A percentile compares a stretch with the other conserved stretches of the same genome.
Conservation (phyloP, 78 protist species). For the Tieghemostelium lacteum region DNA sequence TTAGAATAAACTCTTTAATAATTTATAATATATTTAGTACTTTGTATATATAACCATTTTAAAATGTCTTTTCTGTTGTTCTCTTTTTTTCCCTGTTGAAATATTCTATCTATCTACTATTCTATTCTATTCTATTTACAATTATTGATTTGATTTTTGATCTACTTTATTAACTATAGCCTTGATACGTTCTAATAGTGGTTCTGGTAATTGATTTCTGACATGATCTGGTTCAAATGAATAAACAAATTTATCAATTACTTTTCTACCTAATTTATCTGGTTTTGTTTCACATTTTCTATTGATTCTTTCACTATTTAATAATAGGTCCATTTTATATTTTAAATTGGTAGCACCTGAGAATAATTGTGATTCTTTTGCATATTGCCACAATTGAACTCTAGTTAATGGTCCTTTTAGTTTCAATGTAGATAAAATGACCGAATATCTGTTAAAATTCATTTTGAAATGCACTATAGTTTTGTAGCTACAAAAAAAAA, state of each 20-base stretch:
- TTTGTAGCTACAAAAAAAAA: not conserved
- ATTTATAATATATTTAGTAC: too few relatives aligned
- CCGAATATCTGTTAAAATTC: slow-evolving; percentile 35
- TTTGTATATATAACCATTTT: too few relatives aligned
- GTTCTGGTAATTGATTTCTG: not conserved
- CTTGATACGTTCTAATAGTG: not conserved
- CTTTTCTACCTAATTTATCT: not conserved
- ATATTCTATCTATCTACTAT: too few relatives aligned
- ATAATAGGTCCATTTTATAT: not conserved
- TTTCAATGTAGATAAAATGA: slow-evolving; percentile 21
- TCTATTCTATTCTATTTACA: too few relatives aligned
- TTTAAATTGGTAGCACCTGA: slow-evolving; percentile 12
- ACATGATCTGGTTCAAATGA: not conserved
- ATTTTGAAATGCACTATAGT: not conserved
- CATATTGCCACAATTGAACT: slow-evolving; percentile 6
- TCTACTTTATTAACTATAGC: not conserved
- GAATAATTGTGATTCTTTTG: not conserved
- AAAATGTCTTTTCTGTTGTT: too few relatives aligned
- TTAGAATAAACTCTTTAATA: too few relatives aligned
- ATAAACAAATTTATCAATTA: not conserved
- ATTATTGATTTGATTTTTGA: too few relatives aligned
- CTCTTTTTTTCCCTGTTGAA: too few relatives aligned
- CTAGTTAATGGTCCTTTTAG: slow-evolving; percentile 39
- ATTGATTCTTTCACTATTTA: not conserved
- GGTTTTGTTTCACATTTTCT: not conserved